A percentile compares a stretch with the other conserved stretches of the same genome.
These are phyloP conservation scores for Arctium lappa DNA, from an alignment of 129 eudicot genomes.

Conservation along the genomic window DNA sequence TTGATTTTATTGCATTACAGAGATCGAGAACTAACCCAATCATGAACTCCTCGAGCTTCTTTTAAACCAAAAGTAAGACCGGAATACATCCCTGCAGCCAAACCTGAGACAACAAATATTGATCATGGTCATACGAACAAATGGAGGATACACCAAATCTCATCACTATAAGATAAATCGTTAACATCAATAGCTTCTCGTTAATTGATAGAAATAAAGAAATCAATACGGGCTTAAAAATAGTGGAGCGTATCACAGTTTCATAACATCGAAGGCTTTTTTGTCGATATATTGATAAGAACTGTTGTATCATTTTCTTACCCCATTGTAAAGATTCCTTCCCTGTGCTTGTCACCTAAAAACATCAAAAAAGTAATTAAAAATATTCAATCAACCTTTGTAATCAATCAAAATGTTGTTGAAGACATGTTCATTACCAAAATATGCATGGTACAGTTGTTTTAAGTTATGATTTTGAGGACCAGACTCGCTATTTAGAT, in stretches of 20 bases:
- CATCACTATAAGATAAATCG: neutral
- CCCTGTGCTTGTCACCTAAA: constrained; percentile 68
- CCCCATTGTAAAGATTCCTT: constrained; percentile 90
- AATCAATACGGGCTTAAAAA: neutral
- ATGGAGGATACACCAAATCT: neutral
- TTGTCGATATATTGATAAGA: neutral
- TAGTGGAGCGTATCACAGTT: neutral
- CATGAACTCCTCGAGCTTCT: constrained; percentile 86
- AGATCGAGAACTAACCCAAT: constrained; percentile 51
- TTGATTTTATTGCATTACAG: neutral
- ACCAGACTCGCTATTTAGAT: too few species aligned
- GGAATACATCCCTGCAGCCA: constrained; percentile 84
- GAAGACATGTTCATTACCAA: neutral
- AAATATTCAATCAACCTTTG: neutral
- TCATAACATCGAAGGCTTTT: neutral
- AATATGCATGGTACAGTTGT: too few species aligned
- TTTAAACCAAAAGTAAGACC: constrained; percentile 81
- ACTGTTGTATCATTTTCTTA: constrained; percentile 16
- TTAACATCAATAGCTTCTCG: neutral
- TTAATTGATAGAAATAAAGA: neutral
- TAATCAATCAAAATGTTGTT: neutral
- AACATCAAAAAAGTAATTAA: neutral
- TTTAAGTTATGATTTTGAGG: too few species aligned
- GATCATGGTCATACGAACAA: neutral
- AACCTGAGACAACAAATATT: constrained; percentile 31